phyloP scores from a whole-genome alignment of 495 filamentous ascomycete species.

The Penicillium canescens region DNA sequence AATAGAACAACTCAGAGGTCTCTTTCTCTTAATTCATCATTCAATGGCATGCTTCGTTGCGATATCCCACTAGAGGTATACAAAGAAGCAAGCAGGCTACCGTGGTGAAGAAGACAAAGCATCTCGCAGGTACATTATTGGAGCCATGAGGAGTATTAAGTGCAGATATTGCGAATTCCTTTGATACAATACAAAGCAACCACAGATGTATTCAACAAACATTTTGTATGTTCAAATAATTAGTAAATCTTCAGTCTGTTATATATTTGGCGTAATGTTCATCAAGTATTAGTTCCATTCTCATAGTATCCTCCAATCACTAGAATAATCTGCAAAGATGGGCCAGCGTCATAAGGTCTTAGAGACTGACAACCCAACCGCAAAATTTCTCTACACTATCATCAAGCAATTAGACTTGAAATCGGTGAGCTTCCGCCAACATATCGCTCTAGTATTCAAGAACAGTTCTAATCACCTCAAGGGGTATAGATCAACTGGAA shows the following conservation, averaged over 20 bases:
- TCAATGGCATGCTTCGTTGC: too few species aligned
- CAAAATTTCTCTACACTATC: constrained; percentile 72
- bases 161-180: neutral
- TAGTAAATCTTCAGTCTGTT: neutral
- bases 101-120: neutral
- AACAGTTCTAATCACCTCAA: neutral
- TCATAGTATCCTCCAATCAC: neutral
- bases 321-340: constrained; percentile 8
- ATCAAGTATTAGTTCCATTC: neutral
- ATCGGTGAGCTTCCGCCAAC: constrained; percentile 48
- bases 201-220: neutral
- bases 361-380: constrained; percentile 46
- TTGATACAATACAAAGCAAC: neutral
- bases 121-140: neutral
- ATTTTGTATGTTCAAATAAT: neutral
- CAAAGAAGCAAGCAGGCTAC: too few species aligned
- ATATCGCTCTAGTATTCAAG: neutral
- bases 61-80: too few species aligned
- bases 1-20: too few species aligned
- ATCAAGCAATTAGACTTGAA: constrained; percentile 75
- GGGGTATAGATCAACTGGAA: constrained; percentile 70
- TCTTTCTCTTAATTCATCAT: too few species aligned
- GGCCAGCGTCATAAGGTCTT: constrained; percentile 44
- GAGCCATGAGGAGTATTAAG: neutral
- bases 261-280: neutral